Base-by-base conservation (phyloP, 1,284 basidiomycete genomes). In the Leccinum huronense region DNA sequence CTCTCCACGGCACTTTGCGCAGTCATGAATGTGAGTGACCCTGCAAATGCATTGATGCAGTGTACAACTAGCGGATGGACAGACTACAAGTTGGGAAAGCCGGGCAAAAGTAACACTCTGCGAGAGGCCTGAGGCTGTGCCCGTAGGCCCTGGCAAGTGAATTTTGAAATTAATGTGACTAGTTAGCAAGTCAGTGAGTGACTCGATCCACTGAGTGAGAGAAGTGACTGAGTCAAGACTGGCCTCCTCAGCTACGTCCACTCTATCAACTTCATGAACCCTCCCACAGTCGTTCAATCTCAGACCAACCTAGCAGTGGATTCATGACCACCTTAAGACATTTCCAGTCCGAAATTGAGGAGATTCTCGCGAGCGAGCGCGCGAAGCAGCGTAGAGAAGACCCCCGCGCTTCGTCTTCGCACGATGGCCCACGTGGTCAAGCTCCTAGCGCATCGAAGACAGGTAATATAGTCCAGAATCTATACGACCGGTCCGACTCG, bases 331-430 rank as follows among this genome's bases (percentile, higher is more conserved):
- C 80, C 63, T 77, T 92, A 71, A 84, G 84, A 59, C 85, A 80
- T 61, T 92, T 92, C 73, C 90, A 92, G 75, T 82, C 77, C 70
- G 89, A 91, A 76, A 92, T 92, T 65, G 86, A 91, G 66, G 83
- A 88, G 68, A 88, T 91, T 71, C 84, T 85, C 63, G 78, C 82
- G 67, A 83, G 85, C 59, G 88, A 91, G 75, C 75, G 84, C 54
- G 77, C 80, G 33, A 89, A 83, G 75, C 86, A 90, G 68, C 84
- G 87, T 54, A 57, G 57, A 10, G 71, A 69, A 40, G 63, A 56
- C 5, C 7, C 36, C 27, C 59, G 42, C 57, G 55, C 55, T 16
- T 56, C 56, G 33, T 42, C 65, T 36, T 76, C 59, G 13, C 68
- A 79, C 76, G 69, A 82, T 75, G 66, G 71, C 72, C 66, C 72